These are phyloP conservation scores for Pittosporum tobira DNA, from an alignment of 129 eudicot genomes.

Conservation along the genomic window DNA sequence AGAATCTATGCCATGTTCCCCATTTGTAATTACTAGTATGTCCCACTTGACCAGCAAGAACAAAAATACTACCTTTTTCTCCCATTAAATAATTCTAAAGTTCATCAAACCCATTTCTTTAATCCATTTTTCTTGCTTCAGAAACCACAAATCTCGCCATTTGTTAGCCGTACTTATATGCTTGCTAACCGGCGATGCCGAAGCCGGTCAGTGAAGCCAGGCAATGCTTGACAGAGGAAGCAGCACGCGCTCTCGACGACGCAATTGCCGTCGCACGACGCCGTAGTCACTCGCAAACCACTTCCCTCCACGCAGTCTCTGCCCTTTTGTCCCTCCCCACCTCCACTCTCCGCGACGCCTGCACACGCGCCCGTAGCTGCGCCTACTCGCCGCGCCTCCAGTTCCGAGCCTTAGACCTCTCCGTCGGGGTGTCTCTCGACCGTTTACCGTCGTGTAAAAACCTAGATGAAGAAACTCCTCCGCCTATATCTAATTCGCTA, in stretches of 20 bases:
- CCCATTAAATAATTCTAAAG: conserved; percentile 34
- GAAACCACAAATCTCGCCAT: background rate
- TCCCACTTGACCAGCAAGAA: conserved; percentile 13
- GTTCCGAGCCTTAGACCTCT: conserved; percentile 53
- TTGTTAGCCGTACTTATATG: background rate
- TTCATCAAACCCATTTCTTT: conserved; percentile 18
- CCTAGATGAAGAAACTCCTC: conserved; percentile 18
- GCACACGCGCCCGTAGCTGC: conserved; percentile 44
- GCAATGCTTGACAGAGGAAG: conserved; percentile 52
- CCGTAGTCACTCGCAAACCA: conserved; percentile 54
- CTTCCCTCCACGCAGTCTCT: conserved; percentile 59
- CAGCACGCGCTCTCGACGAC: conserved; percentile 53
- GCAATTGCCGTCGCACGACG: conserved; percentile 59
- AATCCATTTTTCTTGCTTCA: conserved; percentile 8
- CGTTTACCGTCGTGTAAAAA: conserved; percentile 42
- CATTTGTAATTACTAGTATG: background rate
- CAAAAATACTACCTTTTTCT: conserved; percentile 4
- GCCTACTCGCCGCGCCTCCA: conserved; percentile 54
- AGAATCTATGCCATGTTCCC: conserved; percentile 26
- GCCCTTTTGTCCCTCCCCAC: conserved; percentile 33
- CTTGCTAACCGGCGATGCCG: conserved; percentile 56
- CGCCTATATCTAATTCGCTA: conserved; percentile 59
- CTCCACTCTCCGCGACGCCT: conserved; percentile 47
- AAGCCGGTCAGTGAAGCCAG: conserved; percentile 65
- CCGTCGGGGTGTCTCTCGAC: conserved; percentile 50